phyloP scores from a whole-genome alignment of 139 green algal species.

The Chlorella vulgaris region DNA sequence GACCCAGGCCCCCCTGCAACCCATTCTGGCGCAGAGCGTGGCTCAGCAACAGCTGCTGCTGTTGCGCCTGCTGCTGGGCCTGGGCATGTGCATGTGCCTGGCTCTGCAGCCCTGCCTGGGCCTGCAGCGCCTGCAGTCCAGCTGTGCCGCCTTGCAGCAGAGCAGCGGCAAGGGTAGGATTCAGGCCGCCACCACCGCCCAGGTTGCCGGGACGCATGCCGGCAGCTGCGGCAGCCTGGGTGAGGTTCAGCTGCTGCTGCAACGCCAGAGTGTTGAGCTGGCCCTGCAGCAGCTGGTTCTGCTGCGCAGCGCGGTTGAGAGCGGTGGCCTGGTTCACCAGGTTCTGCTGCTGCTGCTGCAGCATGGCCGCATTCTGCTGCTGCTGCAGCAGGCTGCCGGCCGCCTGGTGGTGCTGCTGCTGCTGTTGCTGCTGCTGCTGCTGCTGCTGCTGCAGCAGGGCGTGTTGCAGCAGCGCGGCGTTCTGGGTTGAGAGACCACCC shows the following conservation, averaged over 20 bases:
- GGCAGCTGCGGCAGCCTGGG: not conserved
- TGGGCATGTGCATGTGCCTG: not conserved
- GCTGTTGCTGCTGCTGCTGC: conserved; percentile 29
- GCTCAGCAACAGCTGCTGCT: conserved; percentile 34
- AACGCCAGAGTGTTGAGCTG: conserved; percentile 34
- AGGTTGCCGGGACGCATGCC: conserved; percentile 19
- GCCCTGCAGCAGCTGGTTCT: conserved; percentile 39
- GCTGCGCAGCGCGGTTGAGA: conserved; percentile 26
- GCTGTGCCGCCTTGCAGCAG: conserved; percentile 15
- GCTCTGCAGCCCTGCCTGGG: not conserved
- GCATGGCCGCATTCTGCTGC: conserved; percentile 21
- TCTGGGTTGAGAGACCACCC: conserved; percentile 9
- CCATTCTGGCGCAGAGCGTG: conserved; percentile 26
- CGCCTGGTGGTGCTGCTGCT: conserved; percentile 27
- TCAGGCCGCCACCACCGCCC: conserved; percentile 22
- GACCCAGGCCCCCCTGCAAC: conserved; percentile 18
- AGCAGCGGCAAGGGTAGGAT: conserved; percentile 13
- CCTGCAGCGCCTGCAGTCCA: conserved; percentile 26
- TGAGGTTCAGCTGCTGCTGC: conserved; percentile 28
- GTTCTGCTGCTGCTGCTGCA: conserved; percentile 24
- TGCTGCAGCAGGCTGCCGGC: not conserved
- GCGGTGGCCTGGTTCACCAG: conserved; percentile 21
- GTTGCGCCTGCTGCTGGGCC: too few relatives aligned
- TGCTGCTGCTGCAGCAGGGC: conserved; percentile 37
- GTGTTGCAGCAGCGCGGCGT: conserved; percentile 8